Evolutionary conservation across 257 asterid genomes (phyloP).

Genomic region (Primulina eburnea): DNA sequence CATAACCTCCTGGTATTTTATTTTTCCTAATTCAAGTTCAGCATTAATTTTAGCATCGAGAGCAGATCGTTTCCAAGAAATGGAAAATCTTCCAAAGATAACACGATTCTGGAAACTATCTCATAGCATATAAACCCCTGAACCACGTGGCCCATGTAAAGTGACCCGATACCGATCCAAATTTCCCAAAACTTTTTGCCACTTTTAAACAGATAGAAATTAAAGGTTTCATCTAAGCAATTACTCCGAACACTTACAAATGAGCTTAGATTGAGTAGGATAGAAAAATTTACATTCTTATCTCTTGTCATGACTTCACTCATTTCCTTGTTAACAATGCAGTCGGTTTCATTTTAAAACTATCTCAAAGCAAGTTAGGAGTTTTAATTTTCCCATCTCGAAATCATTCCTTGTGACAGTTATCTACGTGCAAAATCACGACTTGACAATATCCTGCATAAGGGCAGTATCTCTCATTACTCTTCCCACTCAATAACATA

Average conservation of each 20-base stretch:
- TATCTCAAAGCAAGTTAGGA: too few relatives aligned
- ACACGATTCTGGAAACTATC: not conserved
- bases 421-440: too few relatives aligned
- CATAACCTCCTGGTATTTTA: not conserved
- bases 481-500: too few relatives aligned
- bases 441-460: too few relatives aligned
- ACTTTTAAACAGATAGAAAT: not conserved
- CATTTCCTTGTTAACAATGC: not conserved
- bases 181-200: not conserved
- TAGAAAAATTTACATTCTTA: not conserved
- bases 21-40: not conserved
- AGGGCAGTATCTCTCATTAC: too few relatives aligned
- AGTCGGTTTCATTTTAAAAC: not conserved
- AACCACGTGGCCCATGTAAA: not conserved
- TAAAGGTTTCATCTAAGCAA: not conserved
- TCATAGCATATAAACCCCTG: not conserved
- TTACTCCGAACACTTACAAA: not conserved
- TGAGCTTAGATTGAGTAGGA: not conserved
- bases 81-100: not conserved
- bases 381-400: not conserved
- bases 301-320: not conserved
- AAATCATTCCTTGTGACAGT: too few relatives aligned
- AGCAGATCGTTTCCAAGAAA: not conserved
- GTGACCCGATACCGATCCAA: not conserved
- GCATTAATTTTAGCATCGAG: not conserved